Conservation (phyloP, 345 rosid genomes). For the Cochlearia excelsa region DNA sequence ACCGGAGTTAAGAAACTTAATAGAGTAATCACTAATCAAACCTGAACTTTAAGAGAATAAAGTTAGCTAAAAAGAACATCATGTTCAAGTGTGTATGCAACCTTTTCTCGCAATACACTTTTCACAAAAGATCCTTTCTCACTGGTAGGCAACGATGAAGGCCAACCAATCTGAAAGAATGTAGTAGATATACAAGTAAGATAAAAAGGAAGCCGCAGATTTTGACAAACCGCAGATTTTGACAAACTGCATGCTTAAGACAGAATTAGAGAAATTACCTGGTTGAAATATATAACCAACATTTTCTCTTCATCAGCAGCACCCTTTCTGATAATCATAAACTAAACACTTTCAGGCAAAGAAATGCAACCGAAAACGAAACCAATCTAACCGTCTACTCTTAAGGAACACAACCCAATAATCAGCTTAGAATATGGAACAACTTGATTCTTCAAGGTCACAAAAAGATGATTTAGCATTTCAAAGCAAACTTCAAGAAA, state of each 20-base stretch:
- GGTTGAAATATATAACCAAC: slow-evolving; percentile 76
- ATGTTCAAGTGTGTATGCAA: slow-evolving; percentile 27
- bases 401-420: neutral
- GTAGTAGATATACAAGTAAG: slow-evolving; percentile 5
- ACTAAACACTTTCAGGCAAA: slow-evolving; percentile 12
- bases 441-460: slow-evolving; percentile 12
- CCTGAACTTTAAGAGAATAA: neutral
- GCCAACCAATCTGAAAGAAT: slow-evolving; percentile 85
- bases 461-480: neutral
- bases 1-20: slow-evolving; percentile 24
- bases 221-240: neutral
- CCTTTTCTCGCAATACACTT: slow-evolving; percentile 75
- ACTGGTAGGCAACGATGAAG: slow-evolving; percentile 81
- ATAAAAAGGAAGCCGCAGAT: neutral
- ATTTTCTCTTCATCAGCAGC: slow-evolving; percentile 86
- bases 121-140: slow-evolving; percentile 70
- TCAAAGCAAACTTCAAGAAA: slow-evolving; percentile 7
- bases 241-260: neutral
- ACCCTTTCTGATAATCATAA: slow-evolving; percentile 55
- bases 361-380: slow-evolving; percentile 8
- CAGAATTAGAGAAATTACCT: slow-evolving; percentile 38
- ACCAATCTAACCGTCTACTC: slow-evolving; percentile 3
- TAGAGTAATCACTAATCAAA: slow-evolving; percentile 9
- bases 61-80: slow-evolving; percentile 13
- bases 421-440: neutral